phyloP scores from a whole-genome alignment of 2,329 filamentous ascomycete species.

The Clarireedia monteithiana region DNA sequence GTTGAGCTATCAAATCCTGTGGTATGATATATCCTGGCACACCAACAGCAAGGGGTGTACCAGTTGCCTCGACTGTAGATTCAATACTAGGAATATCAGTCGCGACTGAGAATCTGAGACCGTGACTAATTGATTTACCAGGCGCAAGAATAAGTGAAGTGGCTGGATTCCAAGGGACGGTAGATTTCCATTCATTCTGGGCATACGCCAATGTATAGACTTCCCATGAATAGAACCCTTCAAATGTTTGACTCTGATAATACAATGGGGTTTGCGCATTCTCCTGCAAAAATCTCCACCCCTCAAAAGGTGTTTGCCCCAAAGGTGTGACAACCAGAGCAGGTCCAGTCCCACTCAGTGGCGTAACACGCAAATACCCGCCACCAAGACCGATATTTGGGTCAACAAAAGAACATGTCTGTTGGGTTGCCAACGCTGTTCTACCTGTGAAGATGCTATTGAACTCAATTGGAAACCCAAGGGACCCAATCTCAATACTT shows the following conservation, averaged over 20 bases:
- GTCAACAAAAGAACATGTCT: conserved; percentile 46
- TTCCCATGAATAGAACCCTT: conserved; percentile 55
- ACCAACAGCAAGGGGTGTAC: conserved; percentile 42
- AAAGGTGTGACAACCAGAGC: conserved; percentile 42
- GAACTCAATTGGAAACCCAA: conserved; percentile 52
- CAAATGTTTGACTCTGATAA: conserved; percentile 48
- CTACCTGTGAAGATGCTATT: conserved; percentile 54
- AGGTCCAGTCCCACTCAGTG: conserved; percentile 43
- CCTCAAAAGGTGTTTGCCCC: conserved; percentile 42
- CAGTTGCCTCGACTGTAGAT: conserved; percentile 34
- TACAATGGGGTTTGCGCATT: conserved; percentile 31
- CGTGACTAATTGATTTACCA: conserved; percentile 39
- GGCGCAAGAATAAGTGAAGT: conserved; percentile 39
- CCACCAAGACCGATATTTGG: conserved; percentile 54
- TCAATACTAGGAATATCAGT: conserved; percentile 41
- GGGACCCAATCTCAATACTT: conserved; percentile 44
- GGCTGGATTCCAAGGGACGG: conserved; percentile 46
- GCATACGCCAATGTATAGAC: conserved; percentile 45
- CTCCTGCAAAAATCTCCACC: conserved; percentile 46
- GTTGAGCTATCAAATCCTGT: conserved; percentile 36
- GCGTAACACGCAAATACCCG: conserved; percentile 47
- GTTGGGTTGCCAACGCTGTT: conserved; percentile 39
- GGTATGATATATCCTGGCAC: conserved; percentile 49
- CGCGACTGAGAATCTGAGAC: conserved; percentile 43
- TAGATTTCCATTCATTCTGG: conserved; percentile 45